Conservation (phyloP, 2,329 filamentous ascomycete genomes). For the Hansfordia pulvinata region DNA sequence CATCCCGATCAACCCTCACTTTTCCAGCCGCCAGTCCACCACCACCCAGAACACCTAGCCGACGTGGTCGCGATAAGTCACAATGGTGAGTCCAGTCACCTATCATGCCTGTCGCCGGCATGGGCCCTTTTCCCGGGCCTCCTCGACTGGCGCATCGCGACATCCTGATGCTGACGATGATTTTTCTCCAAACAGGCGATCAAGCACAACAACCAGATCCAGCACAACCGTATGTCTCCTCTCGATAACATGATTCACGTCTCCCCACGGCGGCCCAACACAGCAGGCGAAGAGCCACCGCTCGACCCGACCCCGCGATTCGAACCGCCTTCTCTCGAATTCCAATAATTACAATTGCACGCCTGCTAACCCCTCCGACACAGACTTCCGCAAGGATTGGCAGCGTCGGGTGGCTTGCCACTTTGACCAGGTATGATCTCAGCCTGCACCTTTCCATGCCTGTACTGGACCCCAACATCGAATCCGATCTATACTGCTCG, state of each 20-base stretch:
- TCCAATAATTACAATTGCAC: too few relatives aligned
- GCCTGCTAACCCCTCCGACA: slow-evolving; percentile 25
- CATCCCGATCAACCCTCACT: too few relatives aligned
- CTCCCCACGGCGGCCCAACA: slow-evolving; percentile 12
- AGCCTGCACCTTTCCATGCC: too few relatives aligned
- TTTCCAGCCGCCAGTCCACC: too few relatives aligned
- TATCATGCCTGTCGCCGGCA: too few relatives aligned
- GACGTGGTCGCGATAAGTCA: slow-evolving; percentile 1
- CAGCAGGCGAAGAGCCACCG: too few relatives aligned
- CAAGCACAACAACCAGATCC: slow-evolving; percentile 99
- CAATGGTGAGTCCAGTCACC: slow-evolving; percentile 1
- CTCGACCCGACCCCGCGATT: too few relatives aligned
- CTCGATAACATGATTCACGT: slow-evolving; percentile 13
- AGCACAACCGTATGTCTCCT: slow-evolving; percentile 72
- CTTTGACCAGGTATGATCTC: slow-evolving; percentile 87
- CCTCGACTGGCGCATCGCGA: slow-evolving; percentile 7
- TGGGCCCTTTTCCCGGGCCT: too few relatives aligned
- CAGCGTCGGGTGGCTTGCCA: slow-evolving; percentile 97
- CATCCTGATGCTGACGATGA: slow-evolving; percentile 1
- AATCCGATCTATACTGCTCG: too few relatives aligned
- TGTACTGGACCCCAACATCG: too few relatives aligned
- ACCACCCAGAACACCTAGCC: slow-evolving; percentile 1
- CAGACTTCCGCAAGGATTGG: slow-evolving; percentile 99
- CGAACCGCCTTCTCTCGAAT: too few relatives aligned
- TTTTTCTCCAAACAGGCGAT: slow-evolving; percentile 55